A percentile compares a stretch with the other conserved stretches of the same genome.
These are phyloP conservation scores for Dispira simplex DNA, from an alignment of 192 early-diverging fungal species.

Conservation along the genomic window DNA sequence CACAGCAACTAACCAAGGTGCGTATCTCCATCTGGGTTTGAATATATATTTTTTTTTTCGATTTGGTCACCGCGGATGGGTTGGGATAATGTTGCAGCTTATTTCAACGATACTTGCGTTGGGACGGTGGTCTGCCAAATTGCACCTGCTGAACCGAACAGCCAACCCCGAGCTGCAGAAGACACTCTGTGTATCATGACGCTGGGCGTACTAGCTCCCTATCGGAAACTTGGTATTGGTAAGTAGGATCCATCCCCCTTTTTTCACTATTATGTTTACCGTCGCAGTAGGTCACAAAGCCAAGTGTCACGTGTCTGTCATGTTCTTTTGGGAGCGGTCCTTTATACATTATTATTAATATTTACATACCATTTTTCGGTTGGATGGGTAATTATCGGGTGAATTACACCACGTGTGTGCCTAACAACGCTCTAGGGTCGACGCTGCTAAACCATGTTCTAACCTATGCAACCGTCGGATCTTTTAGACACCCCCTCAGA, in stretches of 20 bases:
- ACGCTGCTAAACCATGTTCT: too few species aligned
- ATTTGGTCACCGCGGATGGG: background rate
- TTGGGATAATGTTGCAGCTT: conserved; percentile 27
- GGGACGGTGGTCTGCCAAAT: conserved; percentile 77
- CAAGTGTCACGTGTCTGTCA: too few species aligned
- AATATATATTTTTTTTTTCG: background rate
- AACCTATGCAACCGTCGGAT: too few species aligned
- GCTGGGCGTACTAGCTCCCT: conserved; percentile 75
- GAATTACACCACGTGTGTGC: too few species aligned
- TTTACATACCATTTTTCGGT: too few species aligned
- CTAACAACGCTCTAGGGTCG: too few species aligned
- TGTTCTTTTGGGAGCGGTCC: too few species aligned
- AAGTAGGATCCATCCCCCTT: conserved; percentile 6
- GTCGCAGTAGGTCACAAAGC: too few species aligned
- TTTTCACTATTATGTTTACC: too few species aligned
- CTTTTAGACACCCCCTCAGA: too few species aligned
- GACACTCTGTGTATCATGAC: conserved; percentile 80
- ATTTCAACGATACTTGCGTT: conserved; percentile 44
- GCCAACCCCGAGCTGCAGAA: conserved; percentile 5
- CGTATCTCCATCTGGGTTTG: conserved; percentile 4
- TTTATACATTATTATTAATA: too few species aligned
- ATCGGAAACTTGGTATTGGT: conserved; percentile 66
- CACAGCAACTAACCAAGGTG: background rate
- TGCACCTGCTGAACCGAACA: conserved; percentile 34
- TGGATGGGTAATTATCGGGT: too few species aligned